These are phyloP conservation scores for Stentor roeselii DNA, from an alignment of 73 alveolate genomes.

Conservation along the genomic window DNA sequence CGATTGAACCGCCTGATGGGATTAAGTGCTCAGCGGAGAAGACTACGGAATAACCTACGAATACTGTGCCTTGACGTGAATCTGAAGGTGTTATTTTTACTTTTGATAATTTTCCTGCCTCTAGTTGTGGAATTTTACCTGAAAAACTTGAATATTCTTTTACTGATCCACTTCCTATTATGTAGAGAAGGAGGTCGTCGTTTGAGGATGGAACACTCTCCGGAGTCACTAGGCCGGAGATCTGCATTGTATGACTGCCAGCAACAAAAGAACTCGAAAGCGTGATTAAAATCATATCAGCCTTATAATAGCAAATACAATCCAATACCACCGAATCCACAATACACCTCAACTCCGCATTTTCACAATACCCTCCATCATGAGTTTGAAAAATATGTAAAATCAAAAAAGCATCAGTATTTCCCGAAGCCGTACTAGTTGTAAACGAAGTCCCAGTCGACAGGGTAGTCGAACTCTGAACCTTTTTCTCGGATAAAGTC, in stretches of 20 bases:
- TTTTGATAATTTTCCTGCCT: neutral
- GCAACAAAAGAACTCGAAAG: neutral
- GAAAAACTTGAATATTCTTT: neutral
- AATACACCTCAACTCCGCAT: neutral
- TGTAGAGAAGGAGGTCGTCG: neutral
- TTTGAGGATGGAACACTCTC: neutral
- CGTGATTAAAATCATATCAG: slow-evolving; percentile 12
- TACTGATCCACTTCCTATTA: neutral
- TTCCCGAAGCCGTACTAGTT: neutral
- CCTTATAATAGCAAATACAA: slow-evolving; percentile 3
- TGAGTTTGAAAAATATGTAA: neutral
- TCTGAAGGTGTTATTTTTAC: slow-evolving; percentile 18
- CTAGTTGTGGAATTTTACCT: neutral
- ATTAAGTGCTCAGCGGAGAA: slow-evolving; percentile 35
- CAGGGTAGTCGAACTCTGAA: neutral
- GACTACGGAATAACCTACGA: slow-evolving; percentile 23
- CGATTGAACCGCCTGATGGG: slow-evolving; percentile 42
- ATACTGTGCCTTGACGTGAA: slow-evolving; percentile 29
- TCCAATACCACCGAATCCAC: slow-evolving; percentile 1
- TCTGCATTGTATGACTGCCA: slow-evolving; percentile 1
- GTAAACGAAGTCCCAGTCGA: slow-evolving; percentile 14
- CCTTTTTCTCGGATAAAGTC: neutral
- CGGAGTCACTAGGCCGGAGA: neutral
- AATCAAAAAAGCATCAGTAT: neutral
- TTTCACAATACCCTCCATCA: slow-evolving; percentile 22